Evolutionary conservation across 345 rosid species (phyloP).

Genomic region (Gossypioides kirkii): DNA sequence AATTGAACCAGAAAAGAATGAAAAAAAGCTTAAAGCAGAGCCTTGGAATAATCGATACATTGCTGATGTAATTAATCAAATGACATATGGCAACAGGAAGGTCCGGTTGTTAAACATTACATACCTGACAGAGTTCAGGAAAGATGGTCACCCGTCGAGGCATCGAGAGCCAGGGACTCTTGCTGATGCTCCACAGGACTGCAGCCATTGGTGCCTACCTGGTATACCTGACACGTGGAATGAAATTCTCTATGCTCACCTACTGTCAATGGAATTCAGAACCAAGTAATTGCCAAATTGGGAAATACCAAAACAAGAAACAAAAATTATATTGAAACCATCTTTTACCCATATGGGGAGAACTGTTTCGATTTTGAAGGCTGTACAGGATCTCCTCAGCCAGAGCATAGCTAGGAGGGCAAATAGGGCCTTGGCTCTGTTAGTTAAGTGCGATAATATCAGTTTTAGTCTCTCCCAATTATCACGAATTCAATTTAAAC

Average conservation of each 20-base stretch:
- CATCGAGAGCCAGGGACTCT: constrained; percentile 62
- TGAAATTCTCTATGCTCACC: constrained; percentile 66
- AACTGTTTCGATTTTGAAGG: neutral
- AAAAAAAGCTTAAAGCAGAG: constrained; percentile 44
- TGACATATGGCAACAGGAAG: constrained; percentile 36
- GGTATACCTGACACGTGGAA: constrained; percentile 94
- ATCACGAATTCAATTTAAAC: too few relatives aligned
- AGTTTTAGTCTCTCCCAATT: too few relatives aligned
- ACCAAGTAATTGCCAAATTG: constrained; percentile 18
- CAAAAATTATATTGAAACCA: neutral
- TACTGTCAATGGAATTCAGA: constrained; percentile 46
- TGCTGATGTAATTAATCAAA: constrained; percentile 39
- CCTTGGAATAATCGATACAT: constrained; percentile 47
- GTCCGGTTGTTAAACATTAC: constrained; percentile 69
- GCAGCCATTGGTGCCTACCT: constrained; percentile 96
- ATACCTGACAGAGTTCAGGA: constrained; percentile 60
- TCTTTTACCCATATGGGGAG: neutral
- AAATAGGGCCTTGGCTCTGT: too few relatives aligned
- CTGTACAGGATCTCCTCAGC: constrained; percentile 12
- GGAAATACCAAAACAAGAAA: neutral
- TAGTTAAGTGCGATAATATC: too few relatives aligned
- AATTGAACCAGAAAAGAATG: constrained; percentile 48
- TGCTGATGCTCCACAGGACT: constrained; percentile 70
- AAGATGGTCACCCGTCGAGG: constrained; percentile 73
- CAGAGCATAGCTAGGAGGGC: too few relatives aligned